Conservation (phyloP, 352 stramenopile genomes). For the Phytophthora melonis region DNA sequence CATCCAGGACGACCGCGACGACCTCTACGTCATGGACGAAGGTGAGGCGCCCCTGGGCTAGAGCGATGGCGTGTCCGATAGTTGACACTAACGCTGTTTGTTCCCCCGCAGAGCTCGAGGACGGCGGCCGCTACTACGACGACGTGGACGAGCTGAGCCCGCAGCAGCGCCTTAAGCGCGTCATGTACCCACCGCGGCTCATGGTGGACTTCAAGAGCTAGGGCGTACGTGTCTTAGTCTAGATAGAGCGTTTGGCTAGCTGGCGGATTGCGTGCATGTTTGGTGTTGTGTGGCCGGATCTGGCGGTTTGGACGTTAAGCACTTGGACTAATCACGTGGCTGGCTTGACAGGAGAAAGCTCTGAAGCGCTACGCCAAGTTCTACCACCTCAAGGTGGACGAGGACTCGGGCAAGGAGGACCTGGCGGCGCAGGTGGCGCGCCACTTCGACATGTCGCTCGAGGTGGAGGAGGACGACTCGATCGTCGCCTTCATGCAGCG, state of each 20-base stretch:
- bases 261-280: not conserved
- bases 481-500: conserved; percentile 89
- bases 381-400: conserved; percentile 76
- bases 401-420: conserved; percentile 72
- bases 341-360: conserved; percentile 59
- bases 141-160: conserved; percentile 34
- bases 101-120: conserved; percentile 39
- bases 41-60: conserved; percentile 28
- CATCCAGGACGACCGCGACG: conserved; percentile 53
- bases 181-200: conserved; percentile 75
- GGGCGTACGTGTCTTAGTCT: conserved; percentile 49
- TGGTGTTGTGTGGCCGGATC: not conserved
- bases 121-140: conserved; percentile 39
- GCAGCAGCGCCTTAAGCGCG: conserved; percentile 56
- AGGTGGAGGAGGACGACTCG: conserved; percentile 89
- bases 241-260: not conserved
- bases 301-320: not conserved
- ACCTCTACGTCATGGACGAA: conserved; percentile 57
- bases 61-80: not conserved
- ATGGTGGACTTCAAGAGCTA: conserved; percentile 90
- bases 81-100: not conserved
- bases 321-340: not conserved
- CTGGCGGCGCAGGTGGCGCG: conserved; percentile 80
- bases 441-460: conserved; percentile 82
- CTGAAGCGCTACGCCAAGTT: conserved; percentile 85